Evolutionary conservation across 495 filamentous ascomycete species (phyloP).

Genomic region (Parmelia sp.): DNA sequence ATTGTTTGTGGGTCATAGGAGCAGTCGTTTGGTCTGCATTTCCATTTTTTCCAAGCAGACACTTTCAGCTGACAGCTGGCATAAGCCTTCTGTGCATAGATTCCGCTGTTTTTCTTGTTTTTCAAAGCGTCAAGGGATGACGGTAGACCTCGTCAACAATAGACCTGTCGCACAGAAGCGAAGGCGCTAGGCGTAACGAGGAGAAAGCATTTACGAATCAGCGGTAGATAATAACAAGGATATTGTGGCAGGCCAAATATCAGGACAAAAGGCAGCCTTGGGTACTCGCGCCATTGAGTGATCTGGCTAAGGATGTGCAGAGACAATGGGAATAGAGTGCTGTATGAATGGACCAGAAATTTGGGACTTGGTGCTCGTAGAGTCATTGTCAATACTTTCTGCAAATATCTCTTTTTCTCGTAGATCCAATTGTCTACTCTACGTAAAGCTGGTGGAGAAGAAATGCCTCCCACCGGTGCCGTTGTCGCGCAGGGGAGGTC

Average conservation of each 20-base stretch:
- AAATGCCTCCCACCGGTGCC: background rate
- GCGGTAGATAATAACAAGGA: background rate
- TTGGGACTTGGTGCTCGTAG: background rate
- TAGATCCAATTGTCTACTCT: background rate
- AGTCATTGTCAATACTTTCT: background rate
- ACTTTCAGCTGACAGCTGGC: background rate
- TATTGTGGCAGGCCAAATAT: background rate
- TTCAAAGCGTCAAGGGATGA: background rate
- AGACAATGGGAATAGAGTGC: background rate
- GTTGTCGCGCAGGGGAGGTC: background rate
- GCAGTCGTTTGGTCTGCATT: background rate
- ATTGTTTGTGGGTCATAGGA: background rate
- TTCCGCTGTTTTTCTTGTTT: background rate
- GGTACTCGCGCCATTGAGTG: background rate
- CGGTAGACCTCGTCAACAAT: background rate
- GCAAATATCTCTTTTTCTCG: background rate
- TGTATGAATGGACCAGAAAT: background rate
- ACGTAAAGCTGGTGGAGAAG: background rate
- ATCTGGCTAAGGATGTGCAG: background rate
- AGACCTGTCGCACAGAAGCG: conserved; percentile 11
- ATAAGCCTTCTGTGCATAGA: background rate
- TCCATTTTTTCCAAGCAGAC: background rate
- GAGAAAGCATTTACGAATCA: background rate
- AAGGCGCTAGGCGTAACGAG: conserved; percentile 10
- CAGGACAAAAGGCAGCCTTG: background rate